Evolutionary conservation across 1,284 basidiomycete genomes (phyloP), one percentile per base, ranked within the genome.

Genomic region (Irpex rosettiformis): DNA sequence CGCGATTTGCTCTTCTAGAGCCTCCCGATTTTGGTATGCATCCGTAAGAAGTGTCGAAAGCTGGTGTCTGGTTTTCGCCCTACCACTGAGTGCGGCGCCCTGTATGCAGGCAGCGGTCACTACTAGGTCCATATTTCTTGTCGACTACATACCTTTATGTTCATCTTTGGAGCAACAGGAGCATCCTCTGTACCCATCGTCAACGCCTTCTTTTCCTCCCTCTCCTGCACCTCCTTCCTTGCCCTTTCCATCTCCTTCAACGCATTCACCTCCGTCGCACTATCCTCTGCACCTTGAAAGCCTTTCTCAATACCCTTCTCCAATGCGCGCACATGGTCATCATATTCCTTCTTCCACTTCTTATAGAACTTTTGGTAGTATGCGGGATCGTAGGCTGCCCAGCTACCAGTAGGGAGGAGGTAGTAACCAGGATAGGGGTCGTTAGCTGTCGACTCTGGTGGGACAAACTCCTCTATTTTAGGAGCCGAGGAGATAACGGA

Each of bases 341-440:
- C 79, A 65, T 90, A 90, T 24, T 88, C 85, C 16, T 71, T 70
- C 66, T 88, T 77, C 89, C 89, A 91, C 67, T 85, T 86, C 59
- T 82, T 78, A 64, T 83, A 81, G 73, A 90, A 91, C 29, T 78
- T 82, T 29, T 79, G 78, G 69, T 93, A 95, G 71, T 91, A 93
- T n/a, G 67, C 79, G 0, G 84, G 73, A 57, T 95, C 91, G 70
- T 95, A 81, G 0, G 88, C 85, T 24, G 84, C 86, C 88, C 93
- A 95, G 53, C 79, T 69, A 8, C 93, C 92, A 1, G 88, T 88
- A 0, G 92, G 91, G 25, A 90, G 80, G 62, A 88, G 85, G 71
- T 96, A 95, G 74, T 94, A 96, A 2, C 93, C 93, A 1, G 93
- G 93, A 71, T 94, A 94, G 18, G 84, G 83, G 69, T 95, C 93